Percentiles rank a stretch among this genome's conserved stretches.
These are phyloP conservation scores for Ciborinia camelliae DNA, from an alignment of 2,329 filamentous ascomycete species.

Conservation along the genomic window DNA sequence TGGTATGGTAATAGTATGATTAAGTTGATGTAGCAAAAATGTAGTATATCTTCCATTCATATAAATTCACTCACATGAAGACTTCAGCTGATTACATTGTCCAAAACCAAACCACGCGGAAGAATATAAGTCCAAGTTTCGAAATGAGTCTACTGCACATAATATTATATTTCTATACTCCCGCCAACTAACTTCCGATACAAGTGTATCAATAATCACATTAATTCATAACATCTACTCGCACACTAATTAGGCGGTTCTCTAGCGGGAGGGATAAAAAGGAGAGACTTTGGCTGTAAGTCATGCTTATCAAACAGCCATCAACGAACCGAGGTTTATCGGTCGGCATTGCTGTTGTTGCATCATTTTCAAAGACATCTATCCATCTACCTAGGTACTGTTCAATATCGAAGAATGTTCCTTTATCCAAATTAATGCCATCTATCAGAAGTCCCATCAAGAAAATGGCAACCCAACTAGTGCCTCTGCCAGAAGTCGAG, in stretches of 20 bases:
- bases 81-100: neutral
- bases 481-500: constrained; percentile 64
- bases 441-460: constrained; percentile 8
- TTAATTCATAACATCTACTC: neutral
- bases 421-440: constrained; percentile 3
- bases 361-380: constrained; percentile 4
- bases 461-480: constrained; percentile 36
- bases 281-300: neutral
- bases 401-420: neutral
- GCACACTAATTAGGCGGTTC: neutral
- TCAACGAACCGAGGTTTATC: constrained; percentile 16
- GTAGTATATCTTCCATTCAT: neutral
- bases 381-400: too few relatives aligned
- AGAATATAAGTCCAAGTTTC: neutral
- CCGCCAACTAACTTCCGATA: neutral
- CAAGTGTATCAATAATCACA: neutral
- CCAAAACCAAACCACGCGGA: neutral
- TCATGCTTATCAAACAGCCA: constrained; percentile 5
- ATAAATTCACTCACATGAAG: too few relatives aligned
- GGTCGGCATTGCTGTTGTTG: too few relatives aligned
- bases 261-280: neutral
- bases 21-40: neutral
- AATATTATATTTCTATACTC: neutral
- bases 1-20: too few relatives aligned
- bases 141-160: neutral